A percentile compares a stretch with the other conserved stretches of the same genome.
Evolutionary conservation across 345 rosid genomes (phyloP).

Genomic region (Eucalyptus virginea): DNA sequence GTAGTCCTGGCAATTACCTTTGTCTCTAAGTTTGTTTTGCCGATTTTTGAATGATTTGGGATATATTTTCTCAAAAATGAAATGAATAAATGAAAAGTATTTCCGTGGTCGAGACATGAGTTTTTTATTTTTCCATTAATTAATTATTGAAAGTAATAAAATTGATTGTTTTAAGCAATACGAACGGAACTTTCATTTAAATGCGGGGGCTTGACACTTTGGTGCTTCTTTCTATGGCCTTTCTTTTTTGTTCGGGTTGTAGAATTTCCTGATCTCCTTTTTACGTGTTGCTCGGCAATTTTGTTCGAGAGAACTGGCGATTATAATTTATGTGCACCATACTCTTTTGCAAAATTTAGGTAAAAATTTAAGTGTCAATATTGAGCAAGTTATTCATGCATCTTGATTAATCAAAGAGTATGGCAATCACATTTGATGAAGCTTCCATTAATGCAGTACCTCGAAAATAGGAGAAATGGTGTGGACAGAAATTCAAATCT

Average conservation of each 20-base stretch:
- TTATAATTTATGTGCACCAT: neutral
- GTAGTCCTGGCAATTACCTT: neutral
- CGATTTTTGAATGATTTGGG: neutral
- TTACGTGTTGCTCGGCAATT: accelerated
- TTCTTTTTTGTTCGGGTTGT: neutral
- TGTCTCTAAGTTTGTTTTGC: neutral
- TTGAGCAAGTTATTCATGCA: neutral
- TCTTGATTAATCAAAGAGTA: neutral
- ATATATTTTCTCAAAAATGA: neutral
- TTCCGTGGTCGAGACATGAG: neutral
- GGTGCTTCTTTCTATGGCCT: neutral
- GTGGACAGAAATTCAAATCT: accelerated
- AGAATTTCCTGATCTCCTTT: neutral
- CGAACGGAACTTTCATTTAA: neutral
- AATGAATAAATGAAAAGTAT: neutral
- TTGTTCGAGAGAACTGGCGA: accelerated
- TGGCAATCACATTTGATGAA: too few relatives aligned
- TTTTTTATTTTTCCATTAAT: neutral
- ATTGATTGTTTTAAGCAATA: neutral
- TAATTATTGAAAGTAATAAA: neutral
- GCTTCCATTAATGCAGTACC: too few relatives aligned
- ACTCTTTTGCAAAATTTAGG: neutral
- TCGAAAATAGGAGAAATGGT: too few relatives aligned
- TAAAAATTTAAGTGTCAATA: neutral
- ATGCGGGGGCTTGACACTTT: neutral